These are phyloP conservation scores for Thielaviopsis euricoi DNA, from an alignment of 2,329 filamentous ascomycete genomes.

Conservation along the genomic window DNA sequence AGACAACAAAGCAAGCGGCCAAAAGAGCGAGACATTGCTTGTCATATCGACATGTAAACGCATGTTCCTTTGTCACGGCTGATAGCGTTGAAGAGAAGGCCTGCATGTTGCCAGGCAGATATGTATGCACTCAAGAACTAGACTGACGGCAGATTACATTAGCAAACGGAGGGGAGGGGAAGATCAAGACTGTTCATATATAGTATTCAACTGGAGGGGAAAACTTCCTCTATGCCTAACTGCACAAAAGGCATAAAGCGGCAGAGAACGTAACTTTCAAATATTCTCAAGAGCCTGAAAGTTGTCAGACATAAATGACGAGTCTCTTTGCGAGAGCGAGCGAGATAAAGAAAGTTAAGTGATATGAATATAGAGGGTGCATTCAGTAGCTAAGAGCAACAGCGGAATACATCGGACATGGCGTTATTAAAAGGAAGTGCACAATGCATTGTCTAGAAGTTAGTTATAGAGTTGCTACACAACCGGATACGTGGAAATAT, in stretches of 20 bases:
- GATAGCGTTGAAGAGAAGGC: background rate
- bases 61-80: background rate
- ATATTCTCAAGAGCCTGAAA: too few species aligned
- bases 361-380: too few species aligned
- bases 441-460: too few species aligned
- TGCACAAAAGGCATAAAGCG: background rate
- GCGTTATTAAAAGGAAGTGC: too few species aligned
- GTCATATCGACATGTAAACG: background rate
- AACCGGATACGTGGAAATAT: too few species aligned
- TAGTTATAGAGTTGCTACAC: too few species aligned
- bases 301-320: too few species aligned
- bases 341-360: too few species aligned
- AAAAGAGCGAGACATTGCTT: background rate
- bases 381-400: too few species aligned
- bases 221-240: background rate
- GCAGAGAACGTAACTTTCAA: background rate
- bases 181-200: background rate
- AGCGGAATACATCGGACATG: too few species aligned
- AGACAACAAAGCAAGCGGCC: background rate
- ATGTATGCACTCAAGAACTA: background rate
- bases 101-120: background rate
- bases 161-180: background rate
- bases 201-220: background rate
- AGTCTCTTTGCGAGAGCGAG: too few species aligned
- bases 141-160: background rate